These are phyloP conservation scores for Fragilaria crotonensis DNA, from an alignment of 108 stramenopile genomes.

Conservation along the genomic window DNA sequence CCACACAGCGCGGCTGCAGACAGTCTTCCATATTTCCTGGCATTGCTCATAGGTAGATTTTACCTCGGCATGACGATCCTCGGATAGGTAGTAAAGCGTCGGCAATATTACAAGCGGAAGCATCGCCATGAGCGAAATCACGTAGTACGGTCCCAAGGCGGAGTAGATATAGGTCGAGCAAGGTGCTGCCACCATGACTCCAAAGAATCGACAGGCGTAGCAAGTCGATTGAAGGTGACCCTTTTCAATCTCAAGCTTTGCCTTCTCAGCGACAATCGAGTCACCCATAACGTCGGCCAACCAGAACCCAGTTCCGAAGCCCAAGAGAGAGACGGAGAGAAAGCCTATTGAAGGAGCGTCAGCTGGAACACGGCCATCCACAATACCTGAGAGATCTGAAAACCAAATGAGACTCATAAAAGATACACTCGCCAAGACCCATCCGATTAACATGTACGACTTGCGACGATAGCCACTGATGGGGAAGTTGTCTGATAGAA, in stretches of 20 bases:
- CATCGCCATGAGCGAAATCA: constrained; percentile 46
- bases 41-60: constrained; percentile 46
- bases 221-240: constrained; percentile 69
- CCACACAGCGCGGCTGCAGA: constrained; percentile 65
- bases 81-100: constrained; percentile 28
- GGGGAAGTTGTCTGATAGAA: constrained; percentile 53
- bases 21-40: constrained; percentile 59
- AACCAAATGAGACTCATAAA: constrained; percentile 33
- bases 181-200: constrained; percentile 68
- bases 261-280: constrained; percentile 68
- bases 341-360: constrained; percentile 34
- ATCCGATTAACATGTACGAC: constrained; percentile 77
- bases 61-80: constrained; percentile 27
- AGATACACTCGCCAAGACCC: constrained; percentile 36
- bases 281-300: constrained; percentile 77
- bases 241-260: constrained; percentile 56
- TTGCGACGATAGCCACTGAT: constrained; percentile 57
- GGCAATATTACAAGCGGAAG: constrained; percentile 22
- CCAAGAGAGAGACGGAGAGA: constrained; percentile 20
- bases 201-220: constrained; percentile 73
- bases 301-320: constrained; percentile 68
- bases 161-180: constrained; percentile 53
- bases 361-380: constrained; percentile 10
- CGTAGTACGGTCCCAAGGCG: constrained; percentile 32
- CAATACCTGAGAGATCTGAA: constrained; percentile 24